A percentile compares a stretch with the other conserved stretches of the same genome.
Evolutionary conservation across 352 stramenopile species (phyloP).

Genomic region (Globisporangium viniferum): DNA sequence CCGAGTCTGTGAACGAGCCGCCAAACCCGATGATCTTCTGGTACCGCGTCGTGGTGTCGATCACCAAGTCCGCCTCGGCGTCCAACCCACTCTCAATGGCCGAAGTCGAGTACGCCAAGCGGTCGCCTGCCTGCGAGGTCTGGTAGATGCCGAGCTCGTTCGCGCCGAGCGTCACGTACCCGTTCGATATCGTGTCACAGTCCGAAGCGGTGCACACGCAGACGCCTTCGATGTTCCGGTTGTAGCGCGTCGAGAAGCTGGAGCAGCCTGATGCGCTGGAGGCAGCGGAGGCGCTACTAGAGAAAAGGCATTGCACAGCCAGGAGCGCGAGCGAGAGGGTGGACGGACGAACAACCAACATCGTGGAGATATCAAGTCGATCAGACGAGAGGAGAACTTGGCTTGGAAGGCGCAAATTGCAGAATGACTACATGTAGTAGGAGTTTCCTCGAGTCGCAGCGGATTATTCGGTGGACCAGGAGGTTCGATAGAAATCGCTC

Average conservation of each 20-base stretch:
- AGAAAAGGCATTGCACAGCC: background rate
- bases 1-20: slow-evolving; percentile 78
- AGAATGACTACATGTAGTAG: background rate
- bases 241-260: slow-evolving; percentile 38
- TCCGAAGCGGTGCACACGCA: slow-evolving; percentile 50
- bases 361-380: background rate
- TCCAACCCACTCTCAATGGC: background rate
- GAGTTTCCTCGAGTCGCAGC: background rate
- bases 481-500: background rate
- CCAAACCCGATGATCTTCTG: slow-evolving; percentile 79
- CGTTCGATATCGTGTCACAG: slow-evolving; percentile 33
- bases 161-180: slow-evolving; percentile 23
- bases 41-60: slow-evolving; percentile 34
- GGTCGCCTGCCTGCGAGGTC: slow-evolving; percentile 44
- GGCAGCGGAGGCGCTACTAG: background rate
- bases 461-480: background rate
- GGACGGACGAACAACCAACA: slow-evolving; percentile 4
- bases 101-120: slow-evolving; percentile 37
- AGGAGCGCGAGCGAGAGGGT: background rate
- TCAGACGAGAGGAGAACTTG: background rate
- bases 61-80: slow-evolving; percentile 27
- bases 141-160: slow-evolving; percentile 43
- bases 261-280: slow-evolving; percentile 5
- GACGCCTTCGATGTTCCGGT: slow-evolving; percentile 40
- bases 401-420: background rate